phyloP scores from a whole-genome alignment of 2,329 filamentous ascomycete species.

The Chalaropsis thielavioides region DNA sequence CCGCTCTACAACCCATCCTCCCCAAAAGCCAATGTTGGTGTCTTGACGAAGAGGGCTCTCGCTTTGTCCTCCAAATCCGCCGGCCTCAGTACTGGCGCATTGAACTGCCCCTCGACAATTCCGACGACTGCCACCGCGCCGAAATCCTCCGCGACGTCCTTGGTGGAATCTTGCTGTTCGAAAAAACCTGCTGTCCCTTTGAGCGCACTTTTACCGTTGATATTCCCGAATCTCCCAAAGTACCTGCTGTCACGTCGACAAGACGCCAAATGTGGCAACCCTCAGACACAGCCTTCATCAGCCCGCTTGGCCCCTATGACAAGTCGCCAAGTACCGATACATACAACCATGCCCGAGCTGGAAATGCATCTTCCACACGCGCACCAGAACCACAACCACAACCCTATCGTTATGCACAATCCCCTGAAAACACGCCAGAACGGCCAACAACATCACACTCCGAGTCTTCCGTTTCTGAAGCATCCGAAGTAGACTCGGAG shows the following conservation, averaged over 20 bases:
- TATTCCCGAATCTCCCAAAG: conserved; percentile 48
- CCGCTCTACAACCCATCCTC: conserved; percentile 70
- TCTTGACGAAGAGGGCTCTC: conserved; percentile 63
- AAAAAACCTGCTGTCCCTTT: conserved; percentile 80
- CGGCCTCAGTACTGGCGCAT: conserved; percentile 81
- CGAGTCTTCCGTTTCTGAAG: conserved; percentile 14
- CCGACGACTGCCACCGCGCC: conserved; percentile 49
- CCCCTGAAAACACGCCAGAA: conserved; percentile 4
- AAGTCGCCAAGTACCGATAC: conserved; percentile 7
- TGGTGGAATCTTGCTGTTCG: conserved; percentile 62
- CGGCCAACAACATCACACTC: conserved; percentile 16
- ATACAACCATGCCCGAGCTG: neutral
- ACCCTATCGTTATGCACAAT: neutral
- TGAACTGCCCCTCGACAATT: conserved; percentile 47
- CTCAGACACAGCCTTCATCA: conserved; percentile 11
- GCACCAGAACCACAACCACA: neutral
- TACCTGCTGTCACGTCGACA: neutral
- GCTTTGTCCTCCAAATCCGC: conserved; percentile 75
- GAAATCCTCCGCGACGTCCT: conserved; percentile 55
- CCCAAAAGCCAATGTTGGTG: conserved; percentile 90
- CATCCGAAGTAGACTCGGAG: conserved; percentile 15
- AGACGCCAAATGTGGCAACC: conserved; percentile 10
- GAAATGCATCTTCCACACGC: neutral
- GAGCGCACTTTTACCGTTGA: conserved; percentile 60
- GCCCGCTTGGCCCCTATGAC: conserved; percentile 16